Evolutionary conservation across 257 asterid genomes (phyloP).

Genomic region (Solanum ahanhuiri): DNA sequence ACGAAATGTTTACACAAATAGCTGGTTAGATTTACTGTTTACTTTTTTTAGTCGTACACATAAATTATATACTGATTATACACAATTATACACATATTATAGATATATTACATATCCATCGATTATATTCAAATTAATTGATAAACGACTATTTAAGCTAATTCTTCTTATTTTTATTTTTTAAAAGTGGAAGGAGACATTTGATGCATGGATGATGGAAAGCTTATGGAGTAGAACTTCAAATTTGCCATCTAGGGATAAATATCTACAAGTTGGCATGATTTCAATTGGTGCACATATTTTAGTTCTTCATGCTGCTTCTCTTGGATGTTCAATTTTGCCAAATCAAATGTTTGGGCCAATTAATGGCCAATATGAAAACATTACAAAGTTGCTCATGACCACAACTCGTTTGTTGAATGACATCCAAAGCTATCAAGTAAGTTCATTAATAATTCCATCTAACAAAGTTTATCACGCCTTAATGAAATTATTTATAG

Average conservation of each 20-base stretch:
- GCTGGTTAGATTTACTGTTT: accelerated
- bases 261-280: slow-evolving; percentile 36
- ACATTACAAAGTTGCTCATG: slow-evolving; percentile 47
- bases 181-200: slow-evolving; percentile 48
- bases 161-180: not conserved
- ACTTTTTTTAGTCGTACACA: not conserved
- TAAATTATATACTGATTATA: not conserved
- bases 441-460: not conserved
- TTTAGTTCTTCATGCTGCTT: slow-evolving; percentile 28
- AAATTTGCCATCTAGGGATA: slow-evolving; percentile 25
- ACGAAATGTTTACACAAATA: not conserved
- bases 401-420: slow-evolving; percentile 30
- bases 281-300: slow-evolving; percentile 34
- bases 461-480: not conserved
- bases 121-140: not conserved
- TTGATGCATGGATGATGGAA: slow-evolving; percentile 55
- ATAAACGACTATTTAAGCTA: not conserved
- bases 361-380: slow-evolving; percentile 2
- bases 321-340: slow-evolving; percentile 9
- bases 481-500: not conserved
- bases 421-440: slow-evolving; percentile 52
- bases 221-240: slow-evolving; percentile 37
- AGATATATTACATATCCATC: not conserved
- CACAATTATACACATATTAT: not conserved
- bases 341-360: not conserved